These are phyloP conservation scores for Fusarium sp. DNA, from an alignment of 2,329 filamentous ascomycete genomes.

Conservation along the genomic window DNA sequence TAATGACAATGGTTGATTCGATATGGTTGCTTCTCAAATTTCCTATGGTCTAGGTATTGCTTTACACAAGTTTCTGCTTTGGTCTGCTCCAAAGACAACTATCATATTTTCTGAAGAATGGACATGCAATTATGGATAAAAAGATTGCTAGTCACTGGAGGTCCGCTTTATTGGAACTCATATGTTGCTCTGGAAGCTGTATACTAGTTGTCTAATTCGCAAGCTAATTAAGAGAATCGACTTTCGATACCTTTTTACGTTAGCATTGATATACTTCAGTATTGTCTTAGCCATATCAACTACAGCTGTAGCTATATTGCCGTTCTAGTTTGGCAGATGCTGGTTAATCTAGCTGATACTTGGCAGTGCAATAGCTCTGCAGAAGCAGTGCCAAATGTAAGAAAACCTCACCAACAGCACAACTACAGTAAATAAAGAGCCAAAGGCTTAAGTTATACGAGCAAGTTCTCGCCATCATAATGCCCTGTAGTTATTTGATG, in stretches of 20 bases:
- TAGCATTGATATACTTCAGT: background rate
- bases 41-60: slow-evolving; percentile 13
- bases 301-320: background rate
- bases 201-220: slow-evolving; percentile 13
- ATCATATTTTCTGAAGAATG: background rate
- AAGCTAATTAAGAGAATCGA: slow-evolving; percentile 11
- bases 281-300: background rate
- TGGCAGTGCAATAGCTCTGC: slow-evolving; percentile 1
- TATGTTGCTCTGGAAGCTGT: slow-evolving; percentile 20
- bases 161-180: slow-evolving; percentile 12
- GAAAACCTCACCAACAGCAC: background rate
- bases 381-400: slow-evolving; percentile 1
- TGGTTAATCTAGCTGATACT: background rate
- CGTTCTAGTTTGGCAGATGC: background rate
- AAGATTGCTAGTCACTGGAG: background rate
- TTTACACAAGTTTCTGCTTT: slow-evolving; percentile 14
- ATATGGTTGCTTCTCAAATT: slow-evolving; percentile 12
- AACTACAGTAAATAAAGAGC: background rate
- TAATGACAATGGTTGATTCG: slow-evolving; percentile 45
- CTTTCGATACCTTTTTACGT: background rate
- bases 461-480: background rate
- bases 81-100: background rate
- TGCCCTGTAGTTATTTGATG: background rate
- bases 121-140: slow-evolving; percentile 11
- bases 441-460: background rate